Evolutionary conservation across 2,329 filamentous ascomycete genomes (phyloP), one percentile per base, ranked within the genome.

Genomic region (Metarhizium guizhouense): DNA sequence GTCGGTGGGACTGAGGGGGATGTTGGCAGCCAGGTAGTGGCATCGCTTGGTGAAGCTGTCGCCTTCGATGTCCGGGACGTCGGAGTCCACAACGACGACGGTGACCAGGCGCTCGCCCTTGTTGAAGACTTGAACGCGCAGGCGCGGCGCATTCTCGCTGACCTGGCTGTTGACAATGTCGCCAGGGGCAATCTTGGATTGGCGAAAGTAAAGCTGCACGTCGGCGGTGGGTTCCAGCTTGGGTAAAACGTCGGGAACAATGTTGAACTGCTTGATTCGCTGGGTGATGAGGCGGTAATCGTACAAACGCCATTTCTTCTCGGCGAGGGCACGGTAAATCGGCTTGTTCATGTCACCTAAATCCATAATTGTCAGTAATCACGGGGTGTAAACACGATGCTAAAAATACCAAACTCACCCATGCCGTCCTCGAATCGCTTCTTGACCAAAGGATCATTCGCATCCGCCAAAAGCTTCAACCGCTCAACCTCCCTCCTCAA

Each of bases 391-490:
- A 7, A 29, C 2, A 0, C 34, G 14, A 14, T 10, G 6, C 6
- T 20, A 7, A 5, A n/a, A 6, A 5, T 3, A 18, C 18, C 20
- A 29, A 38, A 52, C 81, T 64, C 76, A 96, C 93, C 91, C 64
- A 86, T 72, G 29, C 92, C 91, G 71, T 97, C 92, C 69, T 99
- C 94, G 63, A 95, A 97, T 62, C 83, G 86, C 74, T 90, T 89
- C 82, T 96, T 96, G 59, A 97, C 90, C 42, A 90, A 64, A 1
- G 94, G 94, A 67, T 97, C 94, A 70, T 97, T 97, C 72, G 95
- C 91, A 67, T 99, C 94, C 29, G 91, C 92, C 59, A 88, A 74
- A 43, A 99, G 86, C 81, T 96, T 95, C 68, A 96, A 76, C 54
- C 85, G 71, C 68, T 95, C 87, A 55, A 96, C 68, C 64, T 90